phyloP scores from a whole-genome alignment of 768 basidiomycete species.

The Leccinum uliginosum region DNA sequence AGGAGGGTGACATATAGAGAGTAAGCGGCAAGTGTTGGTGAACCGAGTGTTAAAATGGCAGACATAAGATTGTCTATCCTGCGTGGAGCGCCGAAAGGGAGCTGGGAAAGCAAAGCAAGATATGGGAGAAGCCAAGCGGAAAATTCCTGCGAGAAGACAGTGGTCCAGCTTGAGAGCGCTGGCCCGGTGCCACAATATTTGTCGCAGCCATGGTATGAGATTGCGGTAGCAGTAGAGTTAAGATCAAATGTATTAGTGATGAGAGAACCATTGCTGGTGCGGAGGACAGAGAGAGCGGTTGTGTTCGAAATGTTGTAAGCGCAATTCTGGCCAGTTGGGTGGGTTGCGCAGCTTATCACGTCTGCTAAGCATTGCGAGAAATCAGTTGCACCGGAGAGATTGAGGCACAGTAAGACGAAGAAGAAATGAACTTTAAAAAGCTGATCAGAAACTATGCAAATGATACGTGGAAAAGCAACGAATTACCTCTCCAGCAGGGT shows the following conservation, averaged over 20 bases:
- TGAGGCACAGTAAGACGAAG: not conserved
- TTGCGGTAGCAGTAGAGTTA: conserved; percentile 2
- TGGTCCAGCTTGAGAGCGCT: conserved; percentile 14
- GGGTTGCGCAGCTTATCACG: not conserved
- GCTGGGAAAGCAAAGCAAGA: conserved; percentile 44
- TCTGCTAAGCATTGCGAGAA: conserved; percentile 13
- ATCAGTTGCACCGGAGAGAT: not conserved
- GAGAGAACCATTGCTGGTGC: conserved; percentile 1
- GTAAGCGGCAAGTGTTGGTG: conserved; percentile 42
- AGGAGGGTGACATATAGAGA: conserved; percentile 41
- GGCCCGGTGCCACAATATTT: conserved; percentile 9
- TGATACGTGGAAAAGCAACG: not conserved
- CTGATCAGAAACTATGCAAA: not conserved
- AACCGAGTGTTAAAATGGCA: conserved; percentile 41
- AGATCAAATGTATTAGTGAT: not conserved
- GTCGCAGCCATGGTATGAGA: conserved; percentile 7
- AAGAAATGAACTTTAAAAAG: not conserved
- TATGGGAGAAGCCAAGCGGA: conserved; percentile 46
- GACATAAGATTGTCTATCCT: conserved; percentile 40
- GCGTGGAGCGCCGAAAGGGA: conserved; percentile 42
- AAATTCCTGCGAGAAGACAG: conserved; percentile 32
- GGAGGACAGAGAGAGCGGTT: conserved; percentile 15
- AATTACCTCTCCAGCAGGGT: conserved; percentile 4
- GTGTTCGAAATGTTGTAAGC: not conserved
- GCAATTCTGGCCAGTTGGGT: conserved; percentile 1